Evolutionary conservation across 352 stramenopile species (phyloP), one percentile per base, ranked within the genome.

Genomic region (Phytophthora melonis): DNA sequence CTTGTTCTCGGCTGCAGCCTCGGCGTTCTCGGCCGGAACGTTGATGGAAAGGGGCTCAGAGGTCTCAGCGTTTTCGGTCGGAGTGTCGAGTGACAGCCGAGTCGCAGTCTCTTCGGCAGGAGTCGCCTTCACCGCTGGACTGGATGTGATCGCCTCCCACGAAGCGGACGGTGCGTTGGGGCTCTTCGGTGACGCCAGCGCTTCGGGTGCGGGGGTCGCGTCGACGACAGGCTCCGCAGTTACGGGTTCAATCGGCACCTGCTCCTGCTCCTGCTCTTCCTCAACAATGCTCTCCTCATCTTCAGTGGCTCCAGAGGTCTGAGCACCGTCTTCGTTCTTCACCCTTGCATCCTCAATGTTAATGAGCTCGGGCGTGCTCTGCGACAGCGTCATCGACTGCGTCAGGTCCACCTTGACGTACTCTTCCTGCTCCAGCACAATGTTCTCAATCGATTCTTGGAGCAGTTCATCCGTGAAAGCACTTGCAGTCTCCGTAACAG

Each of bases 381-480:
- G 63, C 41, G 58, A 78, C 34, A 83, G 66, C 5, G 63, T 86
- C 79, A 75, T 80, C 34, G 66, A 75, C 52, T 77, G 75, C 7
- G 86, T 91, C 52, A 93, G 70, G 6, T 93, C 84, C 52, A 93
- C 84, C 27, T 90, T 77, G 19, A 93, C 84, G 58, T 89, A 93
- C 56, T 90, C 84, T 11, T 93, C 86, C 45, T 84, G 83, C 41
- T 90, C 82, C 34, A 82, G 66, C 56, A 79, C 76, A 50, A 80
- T 63, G 30, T 73, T 90, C 56, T 76, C 76, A 54, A 90, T 66
- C 14, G 84, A 87, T 50, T 84, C 72, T 23, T 79, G 69, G 39
- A 93, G 66, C 8, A 87, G 58, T 6, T 87, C 74, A 11, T 80
- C 75, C 3, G 88, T 69, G 64, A 91, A 86, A 19, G 56, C 70